Evolutionary conservation across 2,329 filamentous ascomycete species (phyloP), one percentile per base, ranked within the genome.

Genomic region (Monosporascus sp.): DNA sequence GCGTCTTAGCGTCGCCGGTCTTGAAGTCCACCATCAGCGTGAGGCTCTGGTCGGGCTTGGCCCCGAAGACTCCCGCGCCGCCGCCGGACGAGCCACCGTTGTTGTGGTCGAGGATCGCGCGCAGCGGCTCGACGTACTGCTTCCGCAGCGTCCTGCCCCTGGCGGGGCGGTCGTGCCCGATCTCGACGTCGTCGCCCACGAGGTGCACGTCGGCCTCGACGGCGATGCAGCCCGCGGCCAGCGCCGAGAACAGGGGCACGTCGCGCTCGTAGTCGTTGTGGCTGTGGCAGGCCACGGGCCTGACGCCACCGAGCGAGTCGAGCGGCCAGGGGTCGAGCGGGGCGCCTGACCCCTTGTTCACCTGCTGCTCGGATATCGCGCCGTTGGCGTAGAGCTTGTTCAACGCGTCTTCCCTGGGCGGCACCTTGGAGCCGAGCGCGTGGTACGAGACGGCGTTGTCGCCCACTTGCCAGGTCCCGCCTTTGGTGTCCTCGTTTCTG

Each of bases 1-100:
- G 55, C 1, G 63, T 66, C 7, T 48, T 51, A 9, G 41, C 46
- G 44, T 57, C 56, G 24, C 54, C 60, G 0, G 61, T 65, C 59
- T 67, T 67, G 57, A 67, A 66, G 51, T 67, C 64, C 24, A 67
- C 58, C 5, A 67, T 60, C 25, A 67, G 37, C 25, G 57, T 55
- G 15, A 67, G 31, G 24, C 60, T 60, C 37, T 62, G 65, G 18
- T 36, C 41, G 11, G 62, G 62, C 5, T 53, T 49, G 2, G 59
- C 57, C 43, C 58, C 57, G 53, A 61, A 66, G 9, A 62, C 50
- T 17, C 57, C 59, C 27, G 49, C 50, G 22, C 45, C 27, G 5
- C 51, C 48, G 14, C 11, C 44, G 27, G 27, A 31, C 38, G 51
- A 60, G 8, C 63, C 63, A 1, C 59, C 61, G 38, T 57, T 57